Conservation (phyloP, 257 asterid genomes). For the Solanum raphanifolium region DNA sequence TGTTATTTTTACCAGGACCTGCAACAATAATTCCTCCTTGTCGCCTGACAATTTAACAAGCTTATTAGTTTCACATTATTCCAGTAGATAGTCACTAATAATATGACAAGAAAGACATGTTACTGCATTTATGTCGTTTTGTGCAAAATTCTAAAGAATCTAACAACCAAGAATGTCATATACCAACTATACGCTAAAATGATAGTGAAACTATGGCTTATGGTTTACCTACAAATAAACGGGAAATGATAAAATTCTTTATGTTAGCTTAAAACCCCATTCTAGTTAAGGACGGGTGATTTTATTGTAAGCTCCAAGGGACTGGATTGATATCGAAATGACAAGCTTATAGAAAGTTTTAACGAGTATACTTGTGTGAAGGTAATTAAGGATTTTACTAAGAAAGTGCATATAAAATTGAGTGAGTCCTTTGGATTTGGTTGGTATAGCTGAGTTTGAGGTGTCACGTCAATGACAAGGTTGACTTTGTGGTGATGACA, state of each 20-base stretch:
- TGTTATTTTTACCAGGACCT: constrained; percentile 80
- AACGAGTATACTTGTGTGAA: no score
- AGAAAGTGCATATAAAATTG: no score
- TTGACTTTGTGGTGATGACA: no score
- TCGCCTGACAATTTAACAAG: constrained; percentile 45
- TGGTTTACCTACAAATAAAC: neutral
- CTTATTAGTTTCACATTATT: neutral
- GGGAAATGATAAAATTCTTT: neutral
- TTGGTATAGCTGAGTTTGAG: no score
- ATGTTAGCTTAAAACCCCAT: neutral
- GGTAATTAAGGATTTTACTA: no score
- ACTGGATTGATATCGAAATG: no score
- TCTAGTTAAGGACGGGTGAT: no score
- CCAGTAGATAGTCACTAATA: neutral
- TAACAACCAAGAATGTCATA: neutral
- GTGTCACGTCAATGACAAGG: no score
- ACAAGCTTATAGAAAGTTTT: no score
- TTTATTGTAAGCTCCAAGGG: no score
- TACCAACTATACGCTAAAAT: neutral
- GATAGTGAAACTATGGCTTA: neutral
- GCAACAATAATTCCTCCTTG: constrained; percentile 95
- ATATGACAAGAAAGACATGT: neutral
- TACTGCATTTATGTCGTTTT: neutral
- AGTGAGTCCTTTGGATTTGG: no score
- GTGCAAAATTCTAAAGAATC: no score